Evolutionary conservation across 768 basidiomycete species (phyloP).

Genomic region (Leucocoprinus birnbaumii): DNA sequence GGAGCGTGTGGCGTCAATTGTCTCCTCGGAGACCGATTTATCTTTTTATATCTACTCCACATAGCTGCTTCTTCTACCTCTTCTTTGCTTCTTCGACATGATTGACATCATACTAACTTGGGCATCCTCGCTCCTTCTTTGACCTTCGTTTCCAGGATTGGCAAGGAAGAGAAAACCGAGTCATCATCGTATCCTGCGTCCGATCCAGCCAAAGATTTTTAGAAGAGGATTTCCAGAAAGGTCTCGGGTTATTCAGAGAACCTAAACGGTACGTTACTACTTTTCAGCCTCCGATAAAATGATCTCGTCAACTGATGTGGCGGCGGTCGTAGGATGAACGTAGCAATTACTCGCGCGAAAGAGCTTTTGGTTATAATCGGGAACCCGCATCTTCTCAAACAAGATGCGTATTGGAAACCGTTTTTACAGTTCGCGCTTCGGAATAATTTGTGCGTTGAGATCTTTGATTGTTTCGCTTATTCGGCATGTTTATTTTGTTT

Average conservation of each 20-base stretch:
- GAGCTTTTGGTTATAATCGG: slow-evolving; percentile 50
- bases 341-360: slow-evolving; percentile 52
- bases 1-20: too few species aligned
- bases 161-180: slow-evolving; percentile 48
- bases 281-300: too few species aligned
- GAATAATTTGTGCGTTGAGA: slow-evolving; percentile 38
- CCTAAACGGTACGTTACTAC: slow-evolving; percentile 35
- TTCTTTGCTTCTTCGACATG: too few species aligned
- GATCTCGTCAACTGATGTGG: background rate
- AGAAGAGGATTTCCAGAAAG: slow-evolving; percentile 44
- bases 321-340: slow-evolving; percentile 50
- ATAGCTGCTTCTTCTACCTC: too few species aligned
- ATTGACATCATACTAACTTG: background rate
- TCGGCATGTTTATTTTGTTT: background rate
- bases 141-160: slow-evolving; percentile 41
- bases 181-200: slow-evolving; percentile 50
- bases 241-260: slow-evolving; percentile 43
- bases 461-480: background rate
- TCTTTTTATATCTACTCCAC: too few species aligned
- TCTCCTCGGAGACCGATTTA: too few species aligned
- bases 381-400: slow-evolving; percentile 36
- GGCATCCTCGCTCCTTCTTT: background rate
- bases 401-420: slow-evolving; percentile 49
- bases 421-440: slow-evolving; percentile 46
- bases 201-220: slow-evolving; percentile 42